These are phyloP conservation scores for Camelina hispida DNA, from an alignment of 345 rosid species.

Conservation along the genomic window DNA sequence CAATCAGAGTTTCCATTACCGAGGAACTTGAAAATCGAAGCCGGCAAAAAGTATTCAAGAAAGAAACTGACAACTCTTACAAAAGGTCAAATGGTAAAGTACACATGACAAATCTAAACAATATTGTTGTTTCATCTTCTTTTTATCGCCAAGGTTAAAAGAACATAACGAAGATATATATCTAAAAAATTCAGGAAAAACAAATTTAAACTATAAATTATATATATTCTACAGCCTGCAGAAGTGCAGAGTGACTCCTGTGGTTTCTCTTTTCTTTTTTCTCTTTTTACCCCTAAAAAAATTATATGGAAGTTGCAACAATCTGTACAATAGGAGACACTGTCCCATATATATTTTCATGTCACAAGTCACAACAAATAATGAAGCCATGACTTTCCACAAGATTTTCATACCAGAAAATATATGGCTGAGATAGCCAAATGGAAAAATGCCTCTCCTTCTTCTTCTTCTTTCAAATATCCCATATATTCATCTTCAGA, in stretches of 20 bases:
- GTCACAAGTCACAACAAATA: slow-evolving; percentile 31
- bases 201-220: slow-evolving; percentile 13
- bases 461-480: slow-evolving; percentile 17
- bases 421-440: slow-evolving; percentile 41
- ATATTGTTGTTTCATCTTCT: background rate
- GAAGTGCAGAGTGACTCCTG: slow-evolving; percentile 27
- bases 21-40: slow-evolving; percentile 4
- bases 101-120: background rate
- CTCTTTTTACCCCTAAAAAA: slow-evolving; percentile 33
- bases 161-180: slow-evolving; percentile 1
- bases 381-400: slow-evolving; percentile 34
- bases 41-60: background rate
- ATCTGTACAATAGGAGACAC: slow-evolving; percentile 47
- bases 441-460: slow-evolving; percentile 29
- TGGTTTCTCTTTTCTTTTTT: slow-evolving; percentile 8
- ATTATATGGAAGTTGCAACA: slow-evolving; percentile 41
- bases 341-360: slow-evolving; percentile 39
- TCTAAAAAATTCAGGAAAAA: slow-evolving; percentile 11
- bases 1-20: background rate
- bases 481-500: slow-evolving; percentile 59
- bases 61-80: background rate
- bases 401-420: slow-evolving; percentile 35
- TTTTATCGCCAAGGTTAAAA: background rate
- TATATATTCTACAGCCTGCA: slow-evolving; percentile 40
- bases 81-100: background rate